These are phyloP conservation scores for Botryotinia globosa DNA, from an alignment of 2,329 filamentous ascomycete species.

Conservation along the genomic window DNA sequence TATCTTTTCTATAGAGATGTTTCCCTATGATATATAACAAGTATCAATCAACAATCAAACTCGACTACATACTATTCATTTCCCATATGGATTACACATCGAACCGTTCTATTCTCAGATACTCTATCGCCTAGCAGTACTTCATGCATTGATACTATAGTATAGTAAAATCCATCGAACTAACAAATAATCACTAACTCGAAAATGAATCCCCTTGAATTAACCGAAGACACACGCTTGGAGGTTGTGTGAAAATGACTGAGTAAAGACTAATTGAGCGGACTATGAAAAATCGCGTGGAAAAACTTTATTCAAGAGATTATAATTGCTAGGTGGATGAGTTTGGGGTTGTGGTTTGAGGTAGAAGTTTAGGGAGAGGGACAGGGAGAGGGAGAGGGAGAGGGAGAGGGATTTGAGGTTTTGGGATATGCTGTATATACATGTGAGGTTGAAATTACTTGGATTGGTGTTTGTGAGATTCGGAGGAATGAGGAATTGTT, in stretches of 20 bases:
- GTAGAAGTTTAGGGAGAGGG: not conserved
- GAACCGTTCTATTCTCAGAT: not conserved
- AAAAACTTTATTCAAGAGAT: not conserved
- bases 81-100: not conserved
- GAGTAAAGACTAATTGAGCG: not conserved
- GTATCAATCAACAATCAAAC: not conserved
- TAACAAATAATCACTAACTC: not conserved
- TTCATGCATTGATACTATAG: not conserved
- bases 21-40: not conserved
- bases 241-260: not conserved
- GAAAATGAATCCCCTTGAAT: not conserved
- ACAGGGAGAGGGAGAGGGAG: not conserved
- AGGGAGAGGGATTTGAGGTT: not conserved
- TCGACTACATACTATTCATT: not conserved
- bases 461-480: not conserved
- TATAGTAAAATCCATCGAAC: not conserved
- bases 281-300: accelerated
- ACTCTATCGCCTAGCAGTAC: not conserved
- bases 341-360: not conserved
- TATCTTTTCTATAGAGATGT: not conserved
- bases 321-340: not conserved
- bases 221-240: not conserved
- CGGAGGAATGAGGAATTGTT: not conserved
- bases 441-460: not conserved
- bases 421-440: not conserved